Percentiles rank a stretch among this genome's conserved stretches.
Evolutionary conservation across 257 asterid genomes (phyloP).

Genomic region (Penstemon barbatus): DNA sequence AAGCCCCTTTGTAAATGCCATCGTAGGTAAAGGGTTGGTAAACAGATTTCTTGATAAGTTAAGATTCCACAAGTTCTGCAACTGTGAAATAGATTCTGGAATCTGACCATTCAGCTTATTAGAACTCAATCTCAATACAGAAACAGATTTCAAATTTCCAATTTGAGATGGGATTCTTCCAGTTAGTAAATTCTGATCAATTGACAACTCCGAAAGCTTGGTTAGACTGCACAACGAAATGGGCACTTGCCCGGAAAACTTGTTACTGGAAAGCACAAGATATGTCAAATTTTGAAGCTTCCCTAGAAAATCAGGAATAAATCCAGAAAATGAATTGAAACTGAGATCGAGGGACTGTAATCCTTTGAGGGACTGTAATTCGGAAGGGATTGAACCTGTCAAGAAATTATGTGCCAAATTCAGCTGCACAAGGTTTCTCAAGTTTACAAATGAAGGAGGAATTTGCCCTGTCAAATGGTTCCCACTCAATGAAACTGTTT

Average conservation of each 20-base stretch:
- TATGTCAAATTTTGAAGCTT: slow-evolving; percentile 52
- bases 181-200: slow-evolving; percentile 62
- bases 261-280: slow-evolving; percentile 65
- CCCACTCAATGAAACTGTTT: slow-evolving; percentile 60
- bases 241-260: slow-evolving; percentile 69
- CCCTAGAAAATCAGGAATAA: slow-evolving; percentile 60
- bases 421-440: slow-evolving; percentile 54
- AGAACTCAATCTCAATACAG: slow-evolving; percentile 55
- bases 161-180: slow-evolving; percentile 70
- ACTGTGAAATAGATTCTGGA: slow-evolving; percentile 63
- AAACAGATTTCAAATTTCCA: slow-evolving; percentile 62
- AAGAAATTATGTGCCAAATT: slow-evolving; percentile 53
- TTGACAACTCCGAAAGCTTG: slow-evolving; percentile 64
- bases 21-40: slow-evolving; percentile 60
- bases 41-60: slow-evolving; percentile 69
- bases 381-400: slow-evolving; percentile 52
- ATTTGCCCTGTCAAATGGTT: slow-evolving; percentile 60
- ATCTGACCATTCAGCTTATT: slow-evolving; percentile 73
- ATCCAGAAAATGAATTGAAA: slow-evolving; percentile 63
- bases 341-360: slow-evolving; percentile 71
- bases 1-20: slow-evolving; percentile 52
- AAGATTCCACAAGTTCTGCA: slow-evolving; percentile 74
- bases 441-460: slow-evolving; percentile 61
- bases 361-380: slow-evolving; percentile 34
- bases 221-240: slow-evolving; percentile 42